Base-by-base conservation (phyloP, 75 land plant genomes). In the Pinus taeda region DNA sequence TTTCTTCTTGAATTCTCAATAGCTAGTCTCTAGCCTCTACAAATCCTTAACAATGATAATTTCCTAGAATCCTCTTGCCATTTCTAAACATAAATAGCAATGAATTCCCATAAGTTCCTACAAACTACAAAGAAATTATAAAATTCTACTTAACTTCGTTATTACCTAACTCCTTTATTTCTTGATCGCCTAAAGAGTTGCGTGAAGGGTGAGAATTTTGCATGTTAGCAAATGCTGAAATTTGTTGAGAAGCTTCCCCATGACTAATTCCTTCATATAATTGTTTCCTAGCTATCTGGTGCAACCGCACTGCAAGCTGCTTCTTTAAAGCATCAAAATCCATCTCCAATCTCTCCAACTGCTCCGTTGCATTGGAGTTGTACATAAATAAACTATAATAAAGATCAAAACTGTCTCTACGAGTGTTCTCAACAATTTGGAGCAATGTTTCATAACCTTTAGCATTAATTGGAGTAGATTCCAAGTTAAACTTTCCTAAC, bases 301-400 rank as follows among this genome's bases (percentile, higher is more conserved):
- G 95, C 73, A 94, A 77, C 55, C 71, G 76, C 30, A 84, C 91
- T 72, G 90, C 87, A 13, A 94, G 81, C 84, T 88, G 83, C 77
- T 82, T 86, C 82, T 85, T 94, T 33, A 94, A 30, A 33, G 85
- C 59, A 79, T 92, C 93, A 71, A 94, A 87, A 9, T 93, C 95
- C 64, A 76, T 64, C 53, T 88, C 93, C 74, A 94, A 78, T 79
- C 95, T 77, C 73, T 92, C 92, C 37, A 94, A 65, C 86, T 91
- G 90, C 80, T 94, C 95, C 65, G 92, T 88, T 9, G 93, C 90
- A 85, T 92, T 94, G 15, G 73, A 57, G 56, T 94, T 94, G 80
- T 94, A 94, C 97, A 94, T 82, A 81, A 94, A 94, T 77, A 94
- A 76, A 57, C 97, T 95, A 85, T 92, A 90, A 73, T 92, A 94